A percentile compares a stretch with the other conserved stretches of the same genome.
Evolutionary conservation across 345 rosid species (phyloP).

Genomic region (Gossypium bickii): DNA sequence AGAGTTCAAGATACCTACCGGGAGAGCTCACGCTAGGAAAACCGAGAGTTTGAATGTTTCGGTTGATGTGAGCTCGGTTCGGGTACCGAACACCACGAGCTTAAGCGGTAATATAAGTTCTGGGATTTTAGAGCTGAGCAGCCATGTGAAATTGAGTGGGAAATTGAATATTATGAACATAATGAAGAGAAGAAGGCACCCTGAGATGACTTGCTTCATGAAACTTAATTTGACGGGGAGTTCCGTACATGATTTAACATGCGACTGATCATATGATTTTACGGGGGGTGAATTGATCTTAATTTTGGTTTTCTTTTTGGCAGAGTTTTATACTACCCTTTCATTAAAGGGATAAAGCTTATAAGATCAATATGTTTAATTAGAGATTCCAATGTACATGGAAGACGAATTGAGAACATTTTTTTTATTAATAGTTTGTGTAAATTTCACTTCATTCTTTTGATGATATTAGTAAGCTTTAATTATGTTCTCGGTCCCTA

Average conservation of each 20-base stretch:
- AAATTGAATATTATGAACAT: slow-evolving; percentile 23
- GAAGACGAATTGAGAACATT: background rate
- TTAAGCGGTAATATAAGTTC: slow-evolving; percentile 28
- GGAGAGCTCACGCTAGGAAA: slow-evolving; percentile 30
- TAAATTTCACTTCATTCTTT: background rate
- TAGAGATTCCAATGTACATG: background rate
- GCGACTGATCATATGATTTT: slow-evolving; percentile 12
- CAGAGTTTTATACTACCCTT: too few relatives aligned
- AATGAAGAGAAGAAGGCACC: slow-evolving; percentile 28
- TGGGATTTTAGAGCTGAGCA: slow-evolving; percentile 34
- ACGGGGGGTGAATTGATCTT: background rate
- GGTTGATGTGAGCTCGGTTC: slow-evolving; percentile 24
- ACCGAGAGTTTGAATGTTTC: slow-evolving; percentile 23
- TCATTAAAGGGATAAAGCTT: too few relatives aligned
- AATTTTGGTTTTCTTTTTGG: background rate
- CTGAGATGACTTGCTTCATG: slow-evolving; percentile 41
- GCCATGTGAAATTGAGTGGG: slow-evolving; percentile 31
- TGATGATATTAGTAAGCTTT: background rate
- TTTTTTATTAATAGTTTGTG: background rate
- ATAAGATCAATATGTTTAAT: too few relatives aligned
- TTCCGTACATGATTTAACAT: slow-evolving; percentile 22
- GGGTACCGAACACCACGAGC: slow-evolving; percentile 3
- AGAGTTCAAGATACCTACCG: slow-evolving; percentile 16
- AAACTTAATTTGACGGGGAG: slow-evolving; percentile 25
- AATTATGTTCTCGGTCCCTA: too few relatives aligned